Evolutionary conservation across 2,329 filamentous ascomycete genomes (phyloP).

Genomic region (Cladosporium phlei): DNA sequence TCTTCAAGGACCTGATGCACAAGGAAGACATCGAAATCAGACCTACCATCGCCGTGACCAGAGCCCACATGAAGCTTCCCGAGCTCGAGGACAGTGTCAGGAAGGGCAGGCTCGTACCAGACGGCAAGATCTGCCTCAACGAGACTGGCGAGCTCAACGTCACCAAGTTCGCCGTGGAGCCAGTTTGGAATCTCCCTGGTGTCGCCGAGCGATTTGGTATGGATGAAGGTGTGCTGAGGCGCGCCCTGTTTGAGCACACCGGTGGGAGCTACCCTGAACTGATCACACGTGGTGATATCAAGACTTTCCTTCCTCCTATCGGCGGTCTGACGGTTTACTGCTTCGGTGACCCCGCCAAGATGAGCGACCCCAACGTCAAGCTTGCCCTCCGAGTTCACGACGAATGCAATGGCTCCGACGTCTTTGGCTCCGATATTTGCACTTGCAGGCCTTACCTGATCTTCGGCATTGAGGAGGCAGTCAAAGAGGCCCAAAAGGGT

Average conservation of each 20-base stretch:
- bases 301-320: slow-evolving; percentile 91
- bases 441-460: slow-evolving; percentile 94
- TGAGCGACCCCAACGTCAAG: slow-evolving; percentile 77
- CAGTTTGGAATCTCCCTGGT: slow-evolving; percentile 58
- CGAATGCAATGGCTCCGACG: slow-evolving; percentile 93
- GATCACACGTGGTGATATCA: slow-evolving; percentile 90
- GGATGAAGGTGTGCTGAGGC: slow-evolving; percentile 81
- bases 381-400: slow-evolving; percentile 82
- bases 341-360: slow-evolving; percentile 90
- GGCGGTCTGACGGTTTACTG: slow-evolving; percentile 94
- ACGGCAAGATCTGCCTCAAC: slow-evolving; percentile 89
- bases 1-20: slow-evolving; percentile 74
- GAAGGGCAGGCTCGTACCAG: slow-evolving; percentile 66
- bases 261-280: slow-evolving; percentile 95
- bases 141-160: slow-evolving; percentile 81
- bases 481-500: slow-evolving; percentile 92
- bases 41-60: slow-evolving; percentile 81
- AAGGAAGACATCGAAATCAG: slow-evolving; percentile 79
- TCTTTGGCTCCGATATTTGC: slow-evolving; percentile 97
- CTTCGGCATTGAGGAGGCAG: slow-evolving; percentile 94
- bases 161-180: slow-evolving; percentile 95
- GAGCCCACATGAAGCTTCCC: slow-evolving; percentile 93
- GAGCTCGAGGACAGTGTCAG: slow-evolving; percentile 87
- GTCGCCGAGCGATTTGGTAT: slow-evolving; percentile 91
- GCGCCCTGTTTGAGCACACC: slow-evolving; percentile 89